phyloP scores from a whole-genome alignment of 2,329 filamentous ascomycete genomes.

The Penicillium sp. region DNA sequence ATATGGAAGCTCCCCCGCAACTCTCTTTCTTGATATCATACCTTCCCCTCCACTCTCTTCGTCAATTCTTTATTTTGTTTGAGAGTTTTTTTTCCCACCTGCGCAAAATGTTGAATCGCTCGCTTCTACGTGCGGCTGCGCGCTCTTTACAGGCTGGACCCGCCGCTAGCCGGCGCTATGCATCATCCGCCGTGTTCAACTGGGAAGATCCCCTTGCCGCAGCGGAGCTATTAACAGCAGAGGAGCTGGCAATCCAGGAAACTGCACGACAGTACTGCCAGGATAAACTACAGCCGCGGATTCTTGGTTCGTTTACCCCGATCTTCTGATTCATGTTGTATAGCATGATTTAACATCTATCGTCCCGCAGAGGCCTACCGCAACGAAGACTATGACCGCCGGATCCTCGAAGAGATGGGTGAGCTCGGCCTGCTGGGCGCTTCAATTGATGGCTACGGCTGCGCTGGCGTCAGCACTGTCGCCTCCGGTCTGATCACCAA shows the following conservation, averaged over 20 bases:
- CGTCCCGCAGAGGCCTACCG: constrained; percentile 71
- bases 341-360: neutral
- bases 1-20: constrained; percentile 26
- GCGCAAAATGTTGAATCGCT: constrained; percentile 32
- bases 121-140: constrained; percentile 32
- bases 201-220: constrained; percentile 87
- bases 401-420: constrained; percentile 88
- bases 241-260: constrained; percentile 85
- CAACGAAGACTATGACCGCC: constrained; percentile 80
- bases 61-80: neutral
- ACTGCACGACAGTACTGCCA: constrained; percentile 94
- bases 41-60: constrained; percentile 1
- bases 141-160: constrained; percentile 29
- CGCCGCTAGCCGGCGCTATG: constrained; percentile 20
- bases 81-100: neutral
- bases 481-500: constrained; percentile 87
- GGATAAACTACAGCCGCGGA: constrained; percentile 78
- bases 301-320: constrained; percentile 66
- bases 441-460: constrained; percentile 83
- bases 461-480: constrained; percentile 83
- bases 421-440: constrained; percentile 85
- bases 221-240: constrained; percentile 77
- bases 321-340: neutral
- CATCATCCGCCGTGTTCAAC: constrained; percentile 62
- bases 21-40: constrained; percentile 3